Percentiles rank a stretch among this genome's conserved stretches.
Conservation (phyloP, 2,329 filamentous ascomycete genomes). For the Colletotrichum coccodes region DNA sequence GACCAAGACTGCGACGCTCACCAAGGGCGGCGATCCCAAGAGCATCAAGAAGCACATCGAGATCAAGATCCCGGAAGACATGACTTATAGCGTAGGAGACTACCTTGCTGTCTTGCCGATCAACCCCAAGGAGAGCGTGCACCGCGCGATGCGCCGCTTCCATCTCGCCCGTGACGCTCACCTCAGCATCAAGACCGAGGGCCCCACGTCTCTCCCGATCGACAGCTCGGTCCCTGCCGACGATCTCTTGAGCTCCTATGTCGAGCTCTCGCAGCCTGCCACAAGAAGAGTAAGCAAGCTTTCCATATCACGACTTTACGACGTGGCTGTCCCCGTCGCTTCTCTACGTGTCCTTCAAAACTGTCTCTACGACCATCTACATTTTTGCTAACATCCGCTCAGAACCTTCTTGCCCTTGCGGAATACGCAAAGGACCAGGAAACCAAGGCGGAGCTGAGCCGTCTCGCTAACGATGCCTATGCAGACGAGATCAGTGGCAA, state of each 20-base stretch:
- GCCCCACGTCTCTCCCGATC: constrained; percentile 64
- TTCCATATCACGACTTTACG: fast-evolving
- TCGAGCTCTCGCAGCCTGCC: constrained; percentile 78
- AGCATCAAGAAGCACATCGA: constrained; percentile 74
- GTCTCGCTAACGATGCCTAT: constrained; percentile 50
- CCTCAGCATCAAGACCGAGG: constrained; percentile 66
- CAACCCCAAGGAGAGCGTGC: constrained; percentile 72
- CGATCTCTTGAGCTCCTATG: constrained; percentile 74
- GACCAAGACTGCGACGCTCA: constrained; percentile 61
- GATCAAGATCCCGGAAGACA: constrained; percentile 72
- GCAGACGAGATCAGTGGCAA: constrained; percentile 54
- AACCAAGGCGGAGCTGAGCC: constrained; percentile 43
- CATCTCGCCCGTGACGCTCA: constrained; percentile 75
- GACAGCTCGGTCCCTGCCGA: constrained; percentile 67
- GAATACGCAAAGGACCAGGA: constrained; percentile 45
- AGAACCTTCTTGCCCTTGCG: constrained; percentile 45
- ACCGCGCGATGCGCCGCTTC: constrained; percentile 74
- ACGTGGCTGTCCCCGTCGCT: too few species aligned
- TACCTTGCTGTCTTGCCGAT: constrained; percentile 80
- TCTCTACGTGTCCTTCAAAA: too few species aligned
- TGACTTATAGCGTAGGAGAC: constrained; percentile 77
- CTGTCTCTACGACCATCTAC: background rate
- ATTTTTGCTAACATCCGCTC: constrained; percentile 34
- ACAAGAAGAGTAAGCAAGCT: constrained; percentile 67
- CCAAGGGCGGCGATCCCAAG: constrained; percentile 45